Evolutionary conservation across 2,329 filamentous ascomycete species (phyloP).

Genomic region (Colletotrichum destructivum): DNA sequence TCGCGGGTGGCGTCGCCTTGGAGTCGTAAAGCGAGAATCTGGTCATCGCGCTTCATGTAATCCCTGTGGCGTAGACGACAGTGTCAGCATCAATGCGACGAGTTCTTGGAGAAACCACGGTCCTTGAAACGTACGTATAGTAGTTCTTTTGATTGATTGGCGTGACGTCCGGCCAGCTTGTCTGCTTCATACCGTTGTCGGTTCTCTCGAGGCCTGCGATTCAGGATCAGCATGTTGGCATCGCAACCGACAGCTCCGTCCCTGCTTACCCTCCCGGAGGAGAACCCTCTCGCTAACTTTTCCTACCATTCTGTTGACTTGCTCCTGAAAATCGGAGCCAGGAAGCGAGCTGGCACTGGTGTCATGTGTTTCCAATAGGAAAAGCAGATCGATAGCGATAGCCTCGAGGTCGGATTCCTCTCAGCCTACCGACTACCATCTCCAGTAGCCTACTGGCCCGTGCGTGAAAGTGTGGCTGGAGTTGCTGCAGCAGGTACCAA

Average conservation of each 20-base stretch:
- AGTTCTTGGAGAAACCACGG: neutral
- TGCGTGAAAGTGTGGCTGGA: neutral
- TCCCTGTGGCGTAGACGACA: constrained; percentile 70
- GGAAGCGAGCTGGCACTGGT: constrained; percentile 13
- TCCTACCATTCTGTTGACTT: constrained; percentile 65
- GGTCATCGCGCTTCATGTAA: constrained; percentile 98
- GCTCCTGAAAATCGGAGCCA: constrained; percentile 29
- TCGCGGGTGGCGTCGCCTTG: constrained; percentile 91
- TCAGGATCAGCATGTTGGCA: constrained; percentile 39
- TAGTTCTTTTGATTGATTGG: constrained; percentile 99
- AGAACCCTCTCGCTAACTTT: constrained; percentile 78
- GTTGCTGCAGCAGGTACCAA: too few species aligned
- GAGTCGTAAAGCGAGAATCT: constrained; percentile 89
- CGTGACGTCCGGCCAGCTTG: constrained; percentile 91
- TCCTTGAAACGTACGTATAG: constrained; percentile 79
- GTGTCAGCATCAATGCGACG: constrained; percentile 44
- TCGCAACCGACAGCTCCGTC: constrained; percentile 8
- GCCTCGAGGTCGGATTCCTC: constrained; percentile 32
- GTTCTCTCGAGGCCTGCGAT: constrained; percentile 88
- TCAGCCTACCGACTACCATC: constrained; percentile 33
- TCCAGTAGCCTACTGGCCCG: constrained; percentile 21
- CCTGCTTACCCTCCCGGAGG: constrained; percentile 70
- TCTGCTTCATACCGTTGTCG: constrained; percentile 97
- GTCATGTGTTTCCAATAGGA: constrained; percentile 18
- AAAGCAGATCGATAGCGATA: constrained; percentile 17